These are phyloP conservation scores for Ambrosiella xylebori DNA, from an alignment of 2,329 filamentous ascomycete species.

Conservation along the genomic window DNA sequence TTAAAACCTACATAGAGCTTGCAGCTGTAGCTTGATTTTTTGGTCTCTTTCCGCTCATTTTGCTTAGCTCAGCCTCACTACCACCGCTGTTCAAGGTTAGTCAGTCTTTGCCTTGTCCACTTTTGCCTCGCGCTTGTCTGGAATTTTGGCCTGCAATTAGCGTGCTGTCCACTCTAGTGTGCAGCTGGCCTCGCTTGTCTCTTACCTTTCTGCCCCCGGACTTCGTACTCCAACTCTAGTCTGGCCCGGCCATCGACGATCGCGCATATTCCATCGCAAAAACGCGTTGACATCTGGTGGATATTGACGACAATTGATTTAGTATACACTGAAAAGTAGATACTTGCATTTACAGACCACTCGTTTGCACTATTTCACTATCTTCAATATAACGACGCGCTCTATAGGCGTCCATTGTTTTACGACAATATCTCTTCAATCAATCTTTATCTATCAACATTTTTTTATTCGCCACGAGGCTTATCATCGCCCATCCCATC, in stretches of 20 bases:
- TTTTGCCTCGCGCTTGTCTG: conserved; percentile 1
- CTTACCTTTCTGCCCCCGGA: not conserved
- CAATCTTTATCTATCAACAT: not conserved
- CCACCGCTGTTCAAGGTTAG: not conserved
- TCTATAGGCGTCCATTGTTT: not conserved
- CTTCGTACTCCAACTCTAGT: conserved; percentile 5
- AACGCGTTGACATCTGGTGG: conserved; percentile 2
- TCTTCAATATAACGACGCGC: not conserved
- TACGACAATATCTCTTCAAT: not conserved
- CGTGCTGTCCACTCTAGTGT: not conserved
- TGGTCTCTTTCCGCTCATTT: not conserved
- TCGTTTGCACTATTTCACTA: not conserved
- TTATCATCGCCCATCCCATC: not conserved
- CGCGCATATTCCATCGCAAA: conserved; percentile 7
- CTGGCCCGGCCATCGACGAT: conserved; percentile 6
- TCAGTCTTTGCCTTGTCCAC: not conserved
- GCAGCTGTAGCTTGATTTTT: not conserved
- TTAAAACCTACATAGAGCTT: no score
- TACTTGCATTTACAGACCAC: not conserved
- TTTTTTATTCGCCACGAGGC: not conserved
- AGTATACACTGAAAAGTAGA: not conserved
- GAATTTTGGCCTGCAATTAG: not conserved
- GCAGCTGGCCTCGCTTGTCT: not conserved
- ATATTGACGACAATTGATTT: not conserved
- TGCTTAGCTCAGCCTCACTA: not conserved